Base-by-base conservation (phyloP, 768 basidiomycete species). In the Leccinum variicolor region DNA sequence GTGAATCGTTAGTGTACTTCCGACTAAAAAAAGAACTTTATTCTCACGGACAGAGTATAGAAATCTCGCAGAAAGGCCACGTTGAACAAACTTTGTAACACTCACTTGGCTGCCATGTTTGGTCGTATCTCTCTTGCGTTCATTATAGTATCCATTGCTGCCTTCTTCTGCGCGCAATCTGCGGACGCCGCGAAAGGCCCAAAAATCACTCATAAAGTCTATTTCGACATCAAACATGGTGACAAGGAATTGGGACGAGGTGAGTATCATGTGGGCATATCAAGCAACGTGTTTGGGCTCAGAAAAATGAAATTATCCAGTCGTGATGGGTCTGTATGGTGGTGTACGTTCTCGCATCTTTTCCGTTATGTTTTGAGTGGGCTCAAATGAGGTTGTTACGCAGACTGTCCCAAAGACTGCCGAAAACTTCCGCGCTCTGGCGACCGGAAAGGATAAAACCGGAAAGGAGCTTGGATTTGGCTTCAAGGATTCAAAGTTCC, bases 401-500 rank as follows among this genome's bases (percentile, higher is more conserved):
- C 56, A 94, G 89, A 93, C 93, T 49, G 94, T 97, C 48, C 95
- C 95, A 54, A 95, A 95, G 77, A 98, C 95, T 31, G 94, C 80
- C 25, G 95, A 94, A 81, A 98, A 98, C 83, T 98, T 98, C 85
- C 89, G 94, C 56, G 92, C 94, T 50, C 81, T 99, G 64, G 79
- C 91, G 13, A 92, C 93, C 36, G 92, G 95, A 57, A 79, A 85
- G 66, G 84, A 82, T 64, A 92, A 89, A 76, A 80, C 80, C 2
- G 71, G 76, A 31, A 68, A 80, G 54, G 83, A 84, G 17, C 83
- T 90, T 50, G 93, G 87, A 17, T 96, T 81, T 69, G 94, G 95
- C 10, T 99, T 94, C 83, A 89, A 96, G 75, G 94, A 92, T 46
- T 94, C 93, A 59, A 87, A 87, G 64, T 99, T 99, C 85, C 96